Base-by-base conservation (phyloP, 2,329 filamentous ascomycete genomes). In the Biscogniauxia marginata region DNA sequence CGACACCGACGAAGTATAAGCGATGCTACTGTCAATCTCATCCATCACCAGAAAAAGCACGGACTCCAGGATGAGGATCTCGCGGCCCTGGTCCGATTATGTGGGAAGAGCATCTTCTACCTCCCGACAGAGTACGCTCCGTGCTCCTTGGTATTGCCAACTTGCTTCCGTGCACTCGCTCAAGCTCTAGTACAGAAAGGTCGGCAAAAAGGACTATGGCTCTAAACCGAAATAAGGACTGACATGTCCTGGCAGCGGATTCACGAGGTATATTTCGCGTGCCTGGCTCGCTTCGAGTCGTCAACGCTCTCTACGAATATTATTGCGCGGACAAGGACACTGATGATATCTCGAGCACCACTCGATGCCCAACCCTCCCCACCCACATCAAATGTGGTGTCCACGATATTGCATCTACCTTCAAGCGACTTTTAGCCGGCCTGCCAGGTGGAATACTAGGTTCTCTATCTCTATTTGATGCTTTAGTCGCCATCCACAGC, bases 401-500 rank as follows among this genome's bases (percentile, higher is more conserved):
- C 3, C 84, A 89, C 58, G 87, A 89, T 70, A 81, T 89, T 24
- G 86, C 86, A 2, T 86, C 84, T 1, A 79, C 83, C 0, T 88
- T 90, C 71, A 89, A 89, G 64, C 80, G 78, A 11, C 75, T 90
- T n/a, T 73, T 90, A 0, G 78, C 80, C 0, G 82, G 82, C 0
- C 68, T 90, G 0, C 85, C 86, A 0, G 86, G 86, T 0, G 87
- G 87, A 0, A 84, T 90, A 44, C 73, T 90, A 0, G 87, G 87
- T 3, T 86, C 84, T 0, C 65, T 87, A 13, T 69, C 76, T 1
- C 68, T 88, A 0, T 87, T 89, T 53, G 84, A 88, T 58, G 80
- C 83, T 0, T 67, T 90, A 11, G 79, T 87, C 8, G 80, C 81
- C 9, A 84, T 89, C 16, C 78, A 85, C 56, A 81, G 76, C 18